Percentiles rank a stretch among this genome's conserved stretches.
Evolutionary conservation across 2,329 filamentous ascomycete genomes (phyloP).

Genomic region (Waltergamsia citrina): DNA sequence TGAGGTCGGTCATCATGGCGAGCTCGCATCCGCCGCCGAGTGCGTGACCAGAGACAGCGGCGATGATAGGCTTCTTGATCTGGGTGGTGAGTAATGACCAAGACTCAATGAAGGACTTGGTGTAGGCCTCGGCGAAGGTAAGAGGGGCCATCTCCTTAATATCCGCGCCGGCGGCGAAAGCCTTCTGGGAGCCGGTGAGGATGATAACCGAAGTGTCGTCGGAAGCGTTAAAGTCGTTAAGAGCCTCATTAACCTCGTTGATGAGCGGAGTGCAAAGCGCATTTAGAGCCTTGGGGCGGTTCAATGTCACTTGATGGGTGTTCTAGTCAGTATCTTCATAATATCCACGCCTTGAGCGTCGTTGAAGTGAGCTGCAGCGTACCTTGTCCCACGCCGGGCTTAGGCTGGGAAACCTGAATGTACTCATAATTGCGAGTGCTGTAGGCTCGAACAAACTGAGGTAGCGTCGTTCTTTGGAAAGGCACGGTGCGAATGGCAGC

Average conservation of each 20-base stretch:
- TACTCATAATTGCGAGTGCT: constrained; percentile 61
- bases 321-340: constrained; percentile 5
- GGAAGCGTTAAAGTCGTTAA: constrained; percentile 60
- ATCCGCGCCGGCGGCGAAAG: constrained; percentile 92
- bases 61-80: constrained; percentile 89
- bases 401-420: constrained; percentile 72
- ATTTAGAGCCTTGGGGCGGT: constrained; percentile 92
- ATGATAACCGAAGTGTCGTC: constrained; percentile 66
- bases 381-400: constrained; percentile 88
- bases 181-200: constrained; percentile 79
- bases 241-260: constrained; percentile 73
- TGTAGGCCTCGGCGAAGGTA: constrained; percentile 82
- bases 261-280: constrained; percentile 89
- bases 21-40: constrained; percentile 94
- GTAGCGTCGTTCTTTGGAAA: constrained; percentile 47
- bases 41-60: constrained; percentile 88
- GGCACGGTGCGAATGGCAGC: constrained; percentile 15
- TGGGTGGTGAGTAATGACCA: constrained; percentile 81
- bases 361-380: constrained; percentile 13
- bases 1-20: constrained; percentile 92
- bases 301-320: constrained; percentile 63
- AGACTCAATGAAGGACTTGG: constrained; percentile 82
- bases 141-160: constrained; percentile 98
- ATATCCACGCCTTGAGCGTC: not conserved
- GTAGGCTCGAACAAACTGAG: constrained; percentile 42